Percentiles rank a stretch among this genome's conserved stretches.
These are phyloP conservation scores for Diaporthe nobilis DNA, from an alignment of 2,329 filamentous ascomycete species.

Conservation along the genomic window DNA sequence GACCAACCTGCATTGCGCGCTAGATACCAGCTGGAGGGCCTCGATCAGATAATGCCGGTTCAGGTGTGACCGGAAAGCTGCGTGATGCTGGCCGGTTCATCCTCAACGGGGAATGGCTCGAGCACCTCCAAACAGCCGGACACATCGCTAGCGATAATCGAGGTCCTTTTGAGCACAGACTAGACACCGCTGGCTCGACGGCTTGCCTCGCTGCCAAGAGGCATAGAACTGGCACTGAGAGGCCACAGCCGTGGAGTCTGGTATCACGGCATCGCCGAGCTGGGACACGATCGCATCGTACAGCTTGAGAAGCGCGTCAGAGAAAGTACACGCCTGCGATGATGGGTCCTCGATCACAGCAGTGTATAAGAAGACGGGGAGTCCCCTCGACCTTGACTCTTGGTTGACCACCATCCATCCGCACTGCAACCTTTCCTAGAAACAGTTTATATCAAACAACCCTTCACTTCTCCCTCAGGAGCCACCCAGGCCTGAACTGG, in stretches of 20 bases:
- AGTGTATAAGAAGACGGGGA: constrained; percentile 28
- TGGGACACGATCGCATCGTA: not conserved
- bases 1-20: constrained; percentile 29
- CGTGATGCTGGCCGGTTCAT: constrained; percentile 4
- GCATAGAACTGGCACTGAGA: not conserved
- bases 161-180: constrained; percentile 16
- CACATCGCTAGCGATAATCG: constrained; percentile 15
- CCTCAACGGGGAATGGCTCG: constrained; percentile 36
- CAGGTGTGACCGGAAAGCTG: constrained; percentile 15
- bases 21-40: constrained; percentile 3
- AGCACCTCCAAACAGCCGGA: constrained; percentile 3
- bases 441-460: constrained; percentile 6
- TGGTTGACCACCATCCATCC: constrained; percentile 6
- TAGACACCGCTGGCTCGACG: not conserved
- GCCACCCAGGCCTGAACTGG: not conserved
- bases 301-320: not conserved
- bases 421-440: not conserved
- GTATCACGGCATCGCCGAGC: constrained; percentile 24
- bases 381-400: not conserved
- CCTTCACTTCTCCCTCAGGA: not conserved
- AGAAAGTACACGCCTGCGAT: not conserved
- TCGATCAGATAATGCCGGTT: not conserved
- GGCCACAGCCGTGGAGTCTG: not conserved
- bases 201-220: constrained; percentile 30
- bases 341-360: not conserved